Evolutionary conservation across 2,329 filamentous ascomycete species (phyloP), one percentile per base, ranked within the genome.

Genomic region (Westerdykella ornata): DNA sequence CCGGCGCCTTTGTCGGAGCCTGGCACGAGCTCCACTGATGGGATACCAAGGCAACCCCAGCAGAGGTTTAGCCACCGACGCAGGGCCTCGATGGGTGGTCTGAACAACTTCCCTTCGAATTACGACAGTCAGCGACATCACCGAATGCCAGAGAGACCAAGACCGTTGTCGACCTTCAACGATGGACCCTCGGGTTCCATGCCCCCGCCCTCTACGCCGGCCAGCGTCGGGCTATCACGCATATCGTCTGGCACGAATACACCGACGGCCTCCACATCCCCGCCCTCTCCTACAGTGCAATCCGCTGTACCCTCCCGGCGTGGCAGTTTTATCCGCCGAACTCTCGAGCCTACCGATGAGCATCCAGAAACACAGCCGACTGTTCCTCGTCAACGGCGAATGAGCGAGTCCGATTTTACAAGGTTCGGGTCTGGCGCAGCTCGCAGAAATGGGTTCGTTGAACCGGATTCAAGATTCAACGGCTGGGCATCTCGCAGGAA

Each of bases 151-250:
- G 70, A 72, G 35, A 59, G 67, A 34, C 59, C 64, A 31, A 66
- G 60, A 51, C 68, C 54, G 46, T 71, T 47, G 50, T 70, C 71
- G 22, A 66, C 68, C 4, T 53, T 73, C 32, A 71, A 74, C n/a
- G 77, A 79, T 48, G 75, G 74, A 28, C 74, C 76, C 8, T 69
- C 73, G 14, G 76, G 78, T 14, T 76, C 79, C 35, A 68, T 76
- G 44, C 79, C 80, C 35, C 79, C 80, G 35, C 79, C 80, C 5
- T 80, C 78, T 1, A 81, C 79, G 2, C 79, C 80, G 15, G 78
- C 79, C 12, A 80, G 78, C 37, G 72, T 73, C 19, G 74, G 74
- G 15, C 59, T 79, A 33, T 79, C 73, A 45, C 70, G 71, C 15
- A 71, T 71, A 44, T 76, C 71, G 35, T 79, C 75, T 14, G 73